Percentiles rank a stretch among this genome's conserved stretches.
These are phyloP conservation scores for Botrytis paeoniae DNA, from an alignment of 2,329 filamentous ascomycete species.

Conservation along the genomic window DNA sequence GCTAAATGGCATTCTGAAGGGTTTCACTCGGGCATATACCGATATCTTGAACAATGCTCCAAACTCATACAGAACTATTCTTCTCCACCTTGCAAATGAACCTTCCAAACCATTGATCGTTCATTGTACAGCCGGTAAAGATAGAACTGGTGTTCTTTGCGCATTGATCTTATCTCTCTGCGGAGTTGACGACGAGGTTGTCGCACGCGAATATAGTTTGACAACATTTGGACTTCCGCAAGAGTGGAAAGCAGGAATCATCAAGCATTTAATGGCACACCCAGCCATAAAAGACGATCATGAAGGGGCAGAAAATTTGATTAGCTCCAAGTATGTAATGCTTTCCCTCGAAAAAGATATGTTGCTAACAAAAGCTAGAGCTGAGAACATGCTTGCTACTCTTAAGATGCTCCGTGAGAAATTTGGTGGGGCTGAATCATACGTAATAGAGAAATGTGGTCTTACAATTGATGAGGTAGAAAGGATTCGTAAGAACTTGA, in stretches of 20 bases:
- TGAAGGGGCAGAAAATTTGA: constrained; percentile 45
- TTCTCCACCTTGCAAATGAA: constrained; percentile 37
- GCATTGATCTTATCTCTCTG: constrained; percentile 64
- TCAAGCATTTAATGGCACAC: constrained; percentile 49
- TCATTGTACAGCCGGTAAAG: constrained; percentile 76
- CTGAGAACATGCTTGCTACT: constrained; percentile 50
- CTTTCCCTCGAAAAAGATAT: neutral
- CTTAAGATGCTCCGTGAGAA: constrained; percentile 54
- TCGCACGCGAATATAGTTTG: constrained; percentile 67
- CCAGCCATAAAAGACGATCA: constrained; percentile 44
- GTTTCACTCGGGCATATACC: constrained; percentile 62
- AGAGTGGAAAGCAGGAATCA: constrained; percentile 50
- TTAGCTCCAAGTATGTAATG: constrained; percentile 39
- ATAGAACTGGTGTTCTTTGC: constrained; percentile 69
- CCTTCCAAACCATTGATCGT: constrained; percentile 55
- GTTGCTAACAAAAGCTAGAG: constrained; percentile 30
- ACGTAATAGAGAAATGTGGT: constrained; percentile 57
- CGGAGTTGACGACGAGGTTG: constrained; percentile 54
- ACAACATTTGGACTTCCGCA: constrained; percentile 59
- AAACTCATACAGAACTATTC: constrained; percentile 54
- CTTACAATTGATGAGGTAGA: constrained; percentile 55
- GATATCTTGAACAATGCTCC: constrained; percentile 57
- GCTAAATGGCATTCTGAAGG: constrained; percentile 38
- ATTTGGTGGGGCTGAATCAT: constrained; percentile 63
- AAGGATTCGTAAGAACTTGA: constrained; percentile 50